Base-by-base conservation (phyloP, 306 rosid species). In the Fragaria iinumae region DNA sequence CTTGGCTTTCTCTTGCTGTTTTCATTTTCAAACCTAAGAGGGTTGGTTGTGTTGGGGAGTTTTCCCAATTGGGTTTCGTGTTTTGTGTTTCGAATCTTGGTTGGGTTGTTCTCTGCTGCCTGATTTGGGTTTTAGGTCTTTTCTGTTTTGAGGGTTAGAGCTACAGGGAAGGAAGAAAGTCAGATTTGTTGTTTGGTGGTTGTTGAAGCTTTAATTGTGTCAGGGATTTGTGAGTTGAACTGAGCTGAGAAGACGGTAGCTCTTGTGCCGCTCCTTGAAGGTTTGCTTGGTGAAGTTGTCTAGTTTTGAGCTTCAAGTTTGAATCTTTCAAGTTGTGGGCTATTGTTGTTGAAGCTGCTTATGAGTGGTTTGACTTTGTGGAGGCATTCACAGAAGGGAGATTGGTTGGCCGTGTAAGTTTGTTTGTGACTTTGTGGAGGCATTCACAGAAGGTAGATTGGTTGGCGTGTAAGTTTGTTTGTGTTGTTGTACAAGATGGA, bases 401-500 rank as follows among this genome's bases (percentile, higher is more conserved):
- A 25, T 57, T 64, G 78, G 17, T 77, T 17, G 23, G 78, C 72
- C 69, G 29, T 79, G 83, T 23, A 62, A 69, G 80, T 73, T 78
- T 68, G 36, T 53, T 47, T 21, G 72, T 27, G 65, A 83, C 77
- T 83, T 76, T 32, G 77, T 81, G 41, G 67, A 34, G 83, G 71
- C 29, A 64, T 71, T 67, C 34, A 67, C 55, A 39, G 36, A 53
- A 82, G 78, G 27, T 72, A 76, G 21, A 25, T 57, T 64, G 78
- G 17, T 77, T 17, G 23, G 78, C 72, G 29, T 79, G 83, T 23
- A 62, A 69, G 80, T 73, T 78, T 68, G 36, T 53, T 47, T 21
- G 72, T 27, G 65, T 57, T 69, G 57, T 59, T 48, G 16, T 78
- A 39, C 56, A 80, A 34, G 69, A 93, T 93, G 98, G 97, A 94